These are phyloP conservation scores for Vitis labrusca DNA, from an alignment of 164 flowering plant genomes.

Conservation along the genomic window DNA sequence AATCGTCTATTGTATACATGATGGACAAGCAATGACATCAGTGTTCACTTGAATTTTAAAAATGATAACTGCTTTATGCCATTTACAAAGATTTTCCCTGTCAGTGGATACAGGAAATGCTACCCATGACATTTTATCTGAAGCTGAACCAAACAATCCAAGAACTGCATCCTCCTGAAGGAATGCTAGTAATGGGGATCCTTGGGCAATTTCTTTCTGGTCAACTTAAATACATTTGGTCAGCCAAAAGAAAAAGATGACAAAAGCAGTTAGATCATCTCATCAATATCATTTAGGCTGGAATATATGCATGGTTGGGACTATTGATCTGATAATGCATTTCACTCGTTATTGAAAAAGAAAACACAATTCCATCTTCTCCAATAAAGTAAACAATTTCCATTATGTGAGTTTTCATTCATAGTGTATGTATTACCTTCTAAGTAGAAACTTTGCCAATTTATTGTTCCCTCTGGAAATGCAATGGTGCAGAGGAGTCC, in stretches of 20 bases:
- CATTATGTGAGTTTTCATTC: neutral
- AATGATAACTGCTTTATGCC: no score
- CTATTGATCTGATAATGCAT: neutral
- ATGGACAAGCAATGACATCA: no score
- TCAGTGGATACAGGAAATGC: neutral
- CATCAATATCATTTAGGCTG: neutral
- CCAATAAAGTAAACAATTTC: neutral
- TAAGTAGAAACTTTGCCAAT: constrained; percentile 73
- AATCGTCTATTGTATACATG: no score
- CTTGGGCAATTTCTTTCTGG: neutral
- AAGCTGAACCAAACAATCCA: neutral
- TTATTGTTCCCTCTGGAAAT: constrained; percentile 53
- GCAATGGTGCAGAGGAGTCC: constrained; percentile 94
- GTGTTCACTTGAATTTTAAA: no score
- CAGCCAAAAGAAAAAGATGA: neutral
- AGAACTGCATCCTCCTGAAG: neutral
- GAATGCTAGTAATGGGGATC: neutral
- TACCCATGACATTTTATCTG: neutral
- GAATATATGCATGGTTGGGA: neutral
- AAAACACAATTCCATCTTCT: neutral
- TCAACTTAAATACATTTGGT: neutral
- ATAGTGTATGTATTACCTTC: constrained; percentile 52
- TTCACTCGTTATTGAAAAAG: neutral
- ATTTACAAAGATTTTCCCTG: neutral
- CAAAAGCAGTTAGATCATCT: no score